Base-by-base conservation (phyloP, 768 basidiomycete species). In the Multifurca ochricompacta region DNA sequence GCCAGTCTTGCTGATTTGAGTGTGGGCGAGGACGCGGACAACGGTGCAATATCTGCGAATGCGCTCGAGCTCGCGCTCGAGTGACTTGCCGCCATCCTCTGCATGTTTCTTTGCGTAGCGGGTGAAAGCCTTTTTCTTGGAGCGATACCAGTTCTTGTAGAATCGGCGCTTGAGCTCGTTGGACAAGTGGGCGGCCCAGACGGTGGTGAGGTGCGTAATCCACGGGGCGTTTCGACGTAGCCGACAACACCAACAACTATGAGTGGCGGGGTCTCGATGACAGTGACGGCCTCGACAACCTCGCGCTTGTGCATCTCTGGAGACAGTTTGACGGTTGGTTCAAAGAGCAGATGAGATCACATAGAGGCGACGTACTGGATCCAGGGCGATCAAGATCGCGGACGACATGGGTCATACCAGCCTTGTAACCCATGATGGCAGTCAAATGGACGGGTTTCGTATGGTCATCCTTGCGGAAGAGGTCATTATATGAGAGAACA, bases 41-140 rank as follows among this genome's bases (percentile, higher is more conserved):
- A 99, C 94, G 54, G 96, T 93, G 82, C 95, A 98, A 80, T 99
- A 98, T 74, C 98, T 98, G 77, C 92, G 90, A 69, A 99, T 98
- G 65, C 96, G 91, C 78, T 98, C 95, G 65, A 99, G 86, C 72
- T 99, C 96, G 68, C 93, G 91, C 59, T 83, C 78, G 65, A 91
- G 81, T 50, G 90, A 89, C 74, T 92, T 91, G 69, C 91, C 92
- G 63, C 81, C 81, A 67, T 93, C 88, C 71, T 97, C 95, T 54
- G 94, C 88, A 71, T 95, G 87, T 78, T 95, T 98, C 85, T 96
- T 96, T 71, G 96, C 94, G 74, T 99, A 99, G 70, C 92, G 91
- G 67, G 96, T 99, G 83, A 98, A 99, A 36, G 96, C 96, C 85
- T 99, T 99, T 83, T 98, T 98, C 89, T 99, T 99, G 46, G 92